Evolutionary conservation across 495 filamentous ascomycete species (phyloP), one percentile per base, ranked within the genome.

Genomic region (Talaromyces wortmannii): DNA sequence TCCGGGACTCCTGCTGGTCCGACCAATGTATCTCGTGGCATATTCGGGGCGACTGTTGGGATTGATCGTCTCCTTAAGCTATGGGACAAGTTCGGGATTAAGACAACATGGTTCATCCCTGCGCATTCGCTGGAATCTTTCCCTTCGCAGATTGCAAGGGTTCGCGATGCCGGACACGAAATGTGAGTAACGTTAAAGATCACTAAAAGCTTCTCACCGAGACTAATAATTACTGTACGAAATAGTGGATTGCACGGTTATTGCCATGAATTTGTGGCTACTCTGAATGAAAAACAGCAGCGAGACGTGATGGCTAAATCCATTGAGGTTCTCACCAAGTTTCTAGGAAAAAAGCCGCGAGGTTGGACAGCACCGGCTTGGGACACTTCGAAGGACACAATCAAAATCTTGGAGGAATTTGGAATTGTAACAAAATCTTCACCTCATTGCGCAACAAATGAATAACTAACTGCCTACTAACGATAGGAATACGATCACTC

Each of bases 311-410:
- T 76, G 16, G 55, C 48, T 1, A 65, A 67, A 45, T 63, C 56
- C 18, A 66, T 71, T 40, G 56, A 69, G 4, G 62, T 68, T 1
- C 32, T 74, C 45, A 69, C 61, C 0, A 50, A 58, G 3, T 66
- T 71, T 8, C 8, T 68, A 68, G 66, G 64, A 0, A 67, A 69
- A 54, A 56, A 52, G 40, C 73, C 72, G 0, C 55, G 56, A 16
- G 73, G 73, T 8, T 71, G 63, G 52, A 68, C 63, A 12, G 75
- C 75, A 12, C 75, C 75, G 16, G 72, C 69, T 63, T 78, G 79
- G 72, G 77, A 79, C 52, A 74, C 69, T 8, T 75, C 73, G n/a
- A 70, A 69, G 55, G 73, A 79, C 48, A 78, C 72, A 15, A 76
- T 75, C 50, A 67, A 76, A 64, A 62, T 81, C 55, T 63, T 78